Base-by-base conservation (phyloP, 2,329 filamentous ascomycete species). In the Incumbomyces delicatus region DNA sequence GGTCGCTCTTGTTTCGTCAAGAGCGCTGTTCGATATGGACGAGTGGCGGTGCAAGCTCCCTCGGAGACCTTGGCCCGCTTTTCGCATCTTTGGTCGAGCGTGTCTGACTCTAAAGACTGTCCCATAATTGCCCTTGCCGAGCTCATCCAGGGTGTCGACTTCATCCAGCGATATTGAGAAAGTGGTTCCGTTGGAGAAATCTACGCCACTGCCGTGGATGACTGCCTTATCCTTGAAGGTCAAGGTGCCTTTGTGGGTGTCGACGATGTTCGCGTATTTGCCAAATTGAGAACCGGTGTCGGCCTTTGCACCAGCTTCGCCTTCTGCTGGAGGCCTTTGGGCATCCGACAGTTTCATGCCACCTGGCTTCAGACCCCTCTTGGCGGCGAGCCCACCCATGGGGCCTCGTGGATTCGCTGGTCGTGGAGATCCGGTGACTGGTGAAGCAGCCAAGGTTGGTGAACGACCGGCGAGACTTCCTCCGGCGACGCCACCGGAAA, bases 51-150 rank as follows among this genome's bases (percentile, higher is more conserved):
- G 65, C 57, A 78, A 75, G 60, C 78, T 80, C 16, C 78, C 78
- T 40, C 75, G 71, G 47, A 82, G 57, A 22, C 79, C 79, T 55
- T 76, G 67, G 2, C 79, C 79, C 7, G 74, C 73, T 60, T 73
- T 73, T 45, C 79, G 72, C 63, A 82, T 73, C 39, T 73, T 73
- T 6, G 79, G 78, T 59, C 87, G 82, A 47, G 85, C 80, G 67
- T 98, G 92, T 58, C 83, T 80, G 48, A 96, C 92, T 65, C 92
- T 95, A 75, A 94, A 96, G 3, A 98, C 92, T 1, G 90, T 96
- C 50, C 92, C 92, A 59, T 98, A 98, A 63, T 98, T 98, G 34
- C 92, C 92, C 66, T 96, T 98, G 39, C 92, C 92, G 11, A 98
- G 71, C 69, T 98, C 92, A 51, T 90, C 87, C 48, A 96, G 63